Evolutionary conservation across 169 alveolate species (phyloP), one percentile per base, ranked within the genome.

Genomic region (Neospora caninum): DNA sequence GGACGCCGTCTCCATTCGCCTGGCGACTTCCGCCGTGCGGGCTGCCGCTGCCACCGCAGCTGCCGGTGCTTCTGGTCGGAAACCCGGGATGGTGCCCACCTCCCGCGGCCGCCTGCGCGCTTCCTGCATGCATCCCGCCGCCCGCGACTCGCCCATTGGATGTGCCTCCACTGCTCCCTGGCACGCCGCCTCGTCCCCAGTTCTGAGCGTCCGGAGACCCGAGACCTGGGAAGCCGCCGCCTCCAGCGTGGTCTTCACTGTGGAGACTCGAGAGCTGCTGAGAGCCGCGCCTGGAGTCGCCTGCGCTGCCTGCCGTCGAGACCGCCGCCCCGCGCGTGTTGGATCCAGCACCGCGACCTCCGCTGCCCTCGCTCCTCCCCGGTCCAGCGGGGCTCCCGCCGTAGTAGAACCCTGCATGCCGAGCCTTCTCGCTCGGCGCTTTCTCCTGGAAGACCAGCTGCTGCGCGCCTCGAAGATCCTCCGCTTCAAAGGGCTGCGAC

Each of bases 21-120:
- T 20, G 80, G 80, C 38, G 31, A 58, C 25, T 58, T 20, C 80
- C 38, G 80, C 80, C 38, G 80, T n/a, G 80, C 6, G 80, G 31
- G 41, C 41, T 69, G 80, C 38, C 80, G 41, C 80, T 69, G 93
- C 41, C 18, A 25, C 38, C 80, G 41, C 80, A 39, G 93, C 92
- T 87, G 82, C 82, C 29, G 92, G 64, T 67, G 93, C 87, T 64
- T 82, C 87, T 69, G 80, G 80, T 69, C 34, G 34, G 41, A 25
- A 69, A 25, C 6, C 80, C 80, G 9, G 41, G 41, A 25, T 25
- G 80, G 36, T 69, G 93, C 45, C 54, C 84, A 13, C 39, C 88
- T 36, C 7, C 88, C 49, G 42, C 88, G 31, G 42, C 84, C 41
- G 42, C 42, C 29, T 43, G 80, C 13, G 91, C 91, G 10, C 41